Conservation (phyloP, 345 rosid genomes). For the Raphanus raphanistrum region DNA sequence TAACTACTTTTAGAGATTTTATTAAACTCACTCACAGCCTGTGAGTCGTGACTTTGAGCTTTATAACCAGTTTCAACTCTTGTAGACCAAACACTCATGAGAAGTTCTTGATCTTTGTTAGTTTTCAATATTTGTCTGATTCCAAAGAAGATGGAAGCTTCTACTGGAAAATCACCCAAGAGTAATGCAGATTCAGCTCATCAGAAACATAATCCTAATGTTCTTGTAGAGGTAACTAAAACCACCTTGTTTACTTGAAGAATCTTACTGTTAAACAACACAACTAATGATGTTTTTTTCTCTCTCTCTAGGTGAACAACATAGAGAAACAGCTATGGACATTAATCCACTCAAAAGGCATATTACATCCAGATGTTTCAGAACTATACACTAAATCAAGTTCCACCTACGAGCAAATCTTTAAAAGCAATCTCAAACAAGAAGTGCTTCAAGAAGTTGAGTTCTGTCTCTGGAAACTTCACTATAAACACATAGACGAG, state of each 20-base stretch:
- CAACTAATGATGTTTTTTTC: neutral
- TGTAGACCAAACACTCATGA: neutral
- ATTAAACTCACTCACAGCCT: neutral
- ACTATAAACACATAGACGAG: slow-evolving; percentile 78
- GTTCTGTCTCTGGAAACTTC: slow-evolving; percentile 88
- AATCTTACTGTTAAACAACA: slow-evolving; percentile 1
- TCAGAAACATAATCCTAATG: slow-evolving; percentile 46
- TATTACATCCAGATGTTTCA: slow-evolving; percentile 55
- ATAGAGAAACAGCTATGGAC: slow-evolving; percentile 70
- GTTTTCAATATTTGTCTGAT: slow-evolving; percentile 4
- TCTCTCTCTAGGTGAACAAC: slow-evolving; percentile 50
- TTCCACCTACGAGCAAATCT: slow-evolving; percentile 56
- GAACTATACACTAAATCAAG: slow-evolving; percentile 58
- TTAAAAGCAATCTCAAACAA: slow-evolving; percentile 49
- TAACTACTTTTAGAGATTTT: neutral
- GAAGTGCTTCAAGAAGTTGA: slow-evolving; percentile 76
- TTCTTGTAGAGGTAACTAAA: slow-evolving; percentile 57
- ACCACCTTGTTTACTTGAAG: slow-evolving; percentile 16
- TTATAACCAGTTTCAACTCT: neutral
- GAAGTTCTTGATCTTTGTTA: slow-evolving; percentile 8
- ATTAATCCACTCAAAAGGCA: slow-evolving; percentile 53
- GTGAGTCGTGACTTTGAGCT: slow-evolving; percentile 2
- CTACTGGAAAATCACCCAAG: slow-evolving; percentile 1
- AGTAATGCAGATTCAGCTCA: slow-evolving; percentile 32
- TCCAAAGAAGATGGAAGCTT: slow-evolving; percentile 27